Percentiles rank a stretch among this genome's conserved stretches.
These are phyloP conservation scores for Fusarium mangiferae DNA, from an alignment of 2,329 filamentous ascomycete genomes.

Conservation along the genomic window DNA sequence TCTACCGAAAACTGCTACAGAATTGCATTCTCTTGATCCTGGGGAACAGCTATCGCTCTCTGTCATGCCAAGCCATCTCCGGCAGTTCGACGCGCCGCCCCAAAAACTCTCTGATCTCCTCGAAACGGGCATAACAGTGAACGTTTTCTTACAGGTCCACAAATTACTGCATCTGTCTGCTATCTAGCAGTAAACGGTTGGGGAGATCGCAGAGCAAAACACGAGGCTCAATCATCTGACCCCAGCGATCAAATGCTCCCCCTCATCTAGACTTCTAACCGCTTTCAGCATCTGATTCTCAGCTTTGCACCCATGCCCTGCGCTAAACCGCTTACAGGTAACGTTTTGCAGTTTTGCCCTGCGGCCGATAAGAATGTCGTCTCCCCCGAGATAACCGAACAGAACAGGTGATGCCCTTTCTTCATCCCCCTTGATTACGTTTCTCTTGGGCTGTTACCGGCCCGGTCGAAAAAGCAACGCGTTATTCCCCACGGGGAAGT, in stretches of 20 bases:
- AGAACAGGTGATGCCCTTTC: conserved; percentile 11
- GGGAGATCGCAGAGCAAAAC: not conserved
- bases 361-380: conserved; percentile 28
- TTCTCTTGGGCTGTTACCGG: conserved; percentile 2
- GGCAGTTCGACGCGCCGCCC: conserved; percentile 16
- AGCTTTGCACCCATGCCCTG: conserved; percentile 14
- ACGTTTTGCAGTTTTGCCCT: conserved; percentile 30
- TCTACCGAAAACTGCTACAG: conserved; percentile 15
- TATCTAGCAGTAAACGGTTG: conserved; percentile 1
- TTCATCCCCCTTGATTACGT: not conserved
- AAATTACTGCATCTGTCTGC: conserved; percentile 17
- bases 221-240: conserved; percentile 14
- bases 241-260: not conserved
- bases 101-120: not conserved
- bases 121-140: conserved; percentile 27
- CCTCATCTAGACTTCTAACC: not conserved
- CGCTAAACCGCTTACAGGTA: conserved; percentile 34
- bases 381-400: conserved; percentile 34
- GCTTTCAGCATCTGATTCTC: conserved; percentile 36
- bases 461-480: conserved; percentile 14
- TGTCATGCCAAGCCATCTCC: conserved; percentile 2
- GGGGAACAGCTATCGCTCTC: not conserved
- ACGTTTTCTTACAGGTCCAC: conserved; percentile 1
- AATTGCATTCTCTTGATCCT: conserved; percentile 15
- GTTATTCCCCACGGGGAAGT: conserved; percentile 28